Conservation (phyloP, 768 basidiomycete species). For the Grammothele lineata region DNA sequence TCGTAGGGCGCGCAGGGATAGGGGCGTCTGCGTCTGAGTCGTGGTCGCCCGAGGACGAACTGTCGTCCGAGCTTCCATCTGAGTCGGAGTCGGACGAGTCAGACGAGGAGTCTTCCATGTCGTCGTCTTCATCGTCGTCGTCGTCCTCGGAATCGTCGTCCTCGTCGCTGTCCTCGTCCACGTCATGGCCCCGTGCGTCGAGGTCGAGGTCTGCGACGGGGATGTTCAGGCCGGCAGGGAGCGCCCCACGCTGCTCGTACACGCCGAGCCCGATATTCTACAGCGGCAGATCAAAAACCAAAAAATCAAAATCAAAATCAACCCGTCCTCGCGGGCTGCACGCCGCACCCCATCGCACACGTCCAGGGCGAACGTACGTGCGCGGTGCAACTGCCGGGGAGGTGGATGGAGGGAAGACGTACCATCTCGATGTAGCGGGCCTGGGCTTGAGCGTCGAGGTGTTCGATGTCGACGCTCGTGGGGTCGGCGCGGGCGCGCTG, state of each 20-base stretch:
- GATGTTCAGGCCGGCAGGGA: slow-evolving; percentile 4
- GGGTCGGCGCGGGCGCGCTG: slow-evolving; percentile 46
- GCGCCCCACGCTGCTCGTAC: slow-evolving; percentile 31
- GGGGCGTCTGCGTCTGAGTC: slow-evolving; percentile 1
- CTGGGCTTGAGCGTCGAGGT: too few species aligned
- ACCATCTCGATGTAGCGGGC: too few species aligned
- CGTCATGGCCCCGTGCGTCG: neutral
- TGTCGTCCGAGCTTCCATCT: neutral
- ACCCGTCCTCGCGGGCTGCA: too few species aligned
- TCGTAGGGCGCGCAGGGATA: neutral
- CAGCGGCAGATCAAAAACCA: neutral
- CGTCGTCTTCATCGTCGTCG: neutral
- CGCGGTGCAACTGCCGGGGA: too few species aligned
- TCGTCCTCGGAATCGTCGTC: too few species aligned
- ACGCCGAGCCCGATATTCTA: slow-evolving; percentile 66
- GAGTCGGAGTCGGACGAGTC: neutral
- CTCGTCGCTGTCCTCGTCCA: too few species aligned
- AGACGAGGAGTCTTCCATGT: neutral
- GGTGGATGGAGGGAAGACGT: too few species aligned
- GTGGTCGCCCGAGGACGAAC: neutral
- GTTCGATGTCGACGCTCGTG: slow-evolving; percentile 66
- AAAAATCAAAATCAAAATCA: too few species aligned
- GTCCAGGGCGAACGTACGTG: too few species aligned
- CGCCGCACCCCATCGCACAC: too few species aligned
- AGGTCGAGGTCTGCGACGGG: slow-evolving; percentile 10